A percentile compares a stretch with the other conserved stretches of the same genome.
phyloP scores from a whole-genome alignment of 1,139 yeast species.

The Pichia sp. region DNA sequence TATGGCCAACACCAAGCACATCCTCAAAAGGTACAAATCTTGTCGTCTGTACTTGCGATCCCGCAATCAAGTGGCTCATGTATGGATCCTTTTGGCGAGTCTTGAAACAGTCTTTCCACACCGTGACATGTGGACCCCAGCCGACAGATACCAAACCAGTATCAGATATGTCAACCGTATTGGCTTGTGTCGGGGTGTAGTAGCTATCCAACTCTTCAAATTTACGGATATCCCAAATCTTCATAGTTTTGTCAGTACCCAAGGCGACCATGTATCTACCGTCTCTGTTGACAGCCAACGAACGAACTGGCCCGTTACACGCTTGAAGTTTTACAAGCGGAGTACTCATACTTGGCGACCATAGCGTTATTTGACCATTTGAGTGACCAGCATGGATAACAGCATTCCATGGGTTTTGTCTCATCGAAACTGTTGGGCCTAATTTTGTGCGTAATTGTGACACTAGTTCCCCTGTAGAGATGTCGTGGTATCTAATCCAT shows the following conservation, averaged over 20 bases:
- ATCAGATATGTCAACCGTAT: constrained; percentile 76
- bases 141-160: constrained; percentile 82
- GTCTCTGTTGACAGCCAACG: constrained; percentile 82
- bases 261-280: constrained; percentile 94
- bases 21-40: constrained; percentile 94
- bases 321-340: constrained; percentile 82
- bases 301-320: constrained; percentile 82
- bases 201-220: constrained; percentile 71
- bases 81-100: constrained; percentile 72
- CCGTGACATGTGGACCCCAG: constrained; percentile 92
- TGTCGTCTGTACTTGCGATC: constrained; percentile 63
- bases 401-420: constrained; percentile 94
- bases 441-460: constrained; percentile 80
- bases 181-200: constrained; percentile 81
- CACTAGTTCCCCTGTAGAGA: constrained; percentile 84
- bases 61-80: constrained; percentile 84
- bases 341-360: constrained; percentile 88
- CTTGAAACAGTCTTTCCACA: constrained; percentile 75
- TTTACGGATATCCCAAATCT: constrained; percentile 91
- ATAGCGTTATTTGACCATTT: constrained; percentile 86
- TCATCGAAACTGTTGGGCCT: constrained; percentile 86
- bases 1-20: constrained; percentile 85
- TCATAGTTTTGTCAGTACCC: constrained; percentile 79
- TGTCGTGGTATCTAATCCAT: constrained; percentile 87
- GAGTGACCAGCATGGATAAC: constrained; percentile 90